A percentile compares a stretch with the other conserved stretches of the same genome.
These are phyloP conservation scores for Escallonia rubra DNA, from an alignment of 129 eudicot species.

Conservation along the genomic window DNA sequence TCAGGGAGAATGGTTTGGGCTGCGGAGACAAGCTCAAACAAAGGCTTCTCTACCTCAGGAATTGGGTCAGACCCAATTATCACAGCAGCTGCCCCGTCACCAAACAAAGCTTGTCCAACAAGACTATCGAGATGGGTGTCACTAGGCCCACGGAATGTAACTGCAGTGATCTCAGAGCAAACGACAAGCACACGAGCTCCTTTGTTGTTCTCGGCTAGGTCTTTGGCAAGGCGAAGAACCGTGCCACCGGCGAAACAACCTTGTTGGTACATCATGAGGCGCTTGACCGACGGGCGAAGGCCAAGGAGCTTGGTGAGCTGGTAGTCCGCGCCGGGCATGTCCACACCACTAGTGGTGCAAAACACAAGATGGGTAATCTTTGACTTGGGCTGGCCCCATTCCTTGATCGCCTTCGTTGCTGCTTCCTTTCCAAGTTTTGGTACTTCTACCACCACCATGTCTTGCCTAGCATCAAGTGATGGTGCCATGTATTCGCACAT, in stretches of 20 bases:
- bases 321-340: conserved; percentile 24
- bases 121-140: conserved; percentile 14
- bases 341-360: conserved; percentile 21
- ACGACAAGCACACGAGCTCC: conserved; percentile 19
- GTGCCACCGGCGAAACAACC: conserved; percentile 25
- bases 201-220: conserved; percentile 21
- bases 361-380: conserved; percentile 19
- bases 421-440: conserved; percentile 22
- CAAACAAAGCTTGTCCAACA: conserved; percentile 17
- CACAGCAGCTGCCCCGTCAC: conserved; percentile 16
- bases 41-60: conserved; percentile 7
- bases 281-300: conserved; percentile 20
- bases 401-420: conserved; percentile 16
- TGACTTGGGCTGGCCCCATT: conserved; percentile 21
- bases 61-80: conserved; percentile 18
- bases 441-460: conserved; percentile 18
- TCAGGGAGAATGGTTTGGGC: conserved; percentile 21
- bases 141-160: conserved; percentile 18
- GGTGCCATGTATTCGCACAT: conserved; percentile 20
- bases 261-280: conserved; percentile 26
- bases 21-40: conserved; percentile 15
- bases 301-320: conserved; percentile 30
- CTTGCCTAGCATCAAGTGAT: conserved; percentile 19
- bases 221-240: conserved; percentile 21
- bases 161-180: conserved; percentile 21